Evolutionary conservation across 78 protist species (phyloP), one percentile per base, ranked within the genome.

Genomic region (Salpingoeca rosetta): DNA sequence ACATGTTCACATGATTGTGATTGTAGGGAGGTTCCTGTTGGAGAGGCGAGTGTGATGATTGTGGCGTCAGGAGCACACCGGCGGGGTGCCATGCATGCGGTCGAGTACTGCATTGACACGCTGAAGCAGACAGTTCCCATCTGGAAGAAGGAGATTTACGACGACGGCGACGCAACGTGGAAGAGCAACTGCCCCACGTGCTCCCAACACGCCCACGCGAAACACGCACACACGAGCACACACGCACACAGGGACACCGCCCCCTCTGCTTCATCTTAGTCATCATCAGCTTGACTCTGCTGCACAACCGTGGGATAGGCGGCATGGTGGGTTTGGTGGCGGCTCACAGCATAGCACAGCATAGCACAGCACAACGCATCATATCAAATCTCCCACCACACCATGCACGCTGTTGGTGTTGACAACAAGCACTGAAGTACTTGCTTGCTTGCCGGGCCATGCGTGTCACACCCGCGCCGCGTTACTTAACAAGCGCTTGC

Each of bases 71-170:
- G 87, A 7, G 57, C 92, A 28, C 94, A 92, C 80, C 86, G 94
- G 41, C 41, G 44, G 17, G 86, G 79, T 10, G 80, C 92, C 7
- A 82, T 92, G n/a, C 80, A n/a, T 43, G 92, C 94, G 0, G 91
- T 90, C 0, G 79, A 40, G 12, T 88, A 56, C n/a, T 85, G 85
- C 27, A 92, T 92, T 28, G 94, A 92, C 80, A 85, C 76, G 44
- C 86, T 92, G 42, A 92, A 92, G 89, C 84, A 88, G 27, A 75
- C 80, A 3, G 94, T 90, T 44, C 92, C 94, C 73, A 85, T 92
- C 40, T 92, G 92, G 93, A 92, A 92, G 91, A 90, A 88, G 79
- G 94, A 92, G 76, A 72, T 81, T 12, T 92, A 92, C 65, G 87
- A 11, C 11, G 92, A 87, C 65, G 83, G 81, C 26, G 38, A 44